These are phyloP conservation scores for Eragrostis nindensis DNA, from an alignment of 176 grass and related monocot species.

Conservation along the genomic window DNA sequence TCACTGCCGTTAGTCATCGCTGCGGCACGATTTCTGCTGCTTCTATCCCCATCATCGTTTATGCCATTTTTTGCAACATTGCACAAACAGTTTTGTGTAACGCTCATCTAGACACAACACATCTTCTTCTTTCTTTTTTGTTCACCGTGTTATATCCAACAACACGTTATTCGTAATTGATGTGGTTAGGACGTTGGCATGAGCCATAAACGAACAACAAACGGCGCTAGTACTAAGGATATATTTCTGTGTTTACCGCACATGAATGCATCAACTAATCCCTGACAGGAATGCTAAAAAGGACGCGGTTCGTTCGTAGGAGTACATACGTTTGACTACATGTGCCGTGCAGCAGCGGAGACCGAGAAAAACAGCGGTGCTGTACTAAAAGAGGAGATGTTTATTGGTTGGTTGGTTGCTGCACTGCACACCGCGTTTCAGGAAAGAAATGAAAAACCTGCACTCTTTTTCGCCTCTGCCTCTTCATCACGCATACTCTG, in stretches of 20 bases:
- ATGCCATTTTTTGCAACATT: background rate
- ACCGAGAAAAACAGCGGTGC: background rate
- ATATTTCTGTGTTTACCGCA: background rate
- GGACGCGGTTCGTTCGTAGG: background rate
- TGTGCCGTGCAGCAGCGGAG: background rate
- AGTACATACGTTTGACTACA: slow-evolving; percentile 11
- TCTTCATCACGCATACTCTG: background rate
- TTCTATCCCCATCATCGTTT: background rate
- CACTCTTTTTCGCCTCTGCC: background rate
- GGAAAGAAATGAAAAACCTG: background rate
- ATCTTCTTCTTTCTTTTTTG: no score
- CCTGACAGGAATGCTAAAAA: background rate
- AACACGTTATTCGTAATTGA: background rate
- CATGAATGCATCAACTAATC: slow-evolving; percentile 26
- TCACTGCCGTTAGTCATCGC: no score
- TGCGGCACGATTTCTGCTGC: background rate
- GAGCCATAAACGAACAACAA: background rate
- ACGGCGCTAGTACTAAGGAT: background rate
- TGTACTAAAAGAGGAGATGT: background rate
- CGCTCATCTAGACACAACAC: background rate
- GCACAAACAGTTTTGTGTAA: no score
- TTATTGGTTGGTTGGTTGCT: background rate
- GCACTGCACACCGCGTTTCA: background rate
- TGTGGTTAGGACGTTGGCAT: background rate
- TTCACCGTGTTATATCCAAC: no score